Base-by-base conservation (phyloP, 306 rosid genomes). In the Dalbergia cultrata region DNA sequence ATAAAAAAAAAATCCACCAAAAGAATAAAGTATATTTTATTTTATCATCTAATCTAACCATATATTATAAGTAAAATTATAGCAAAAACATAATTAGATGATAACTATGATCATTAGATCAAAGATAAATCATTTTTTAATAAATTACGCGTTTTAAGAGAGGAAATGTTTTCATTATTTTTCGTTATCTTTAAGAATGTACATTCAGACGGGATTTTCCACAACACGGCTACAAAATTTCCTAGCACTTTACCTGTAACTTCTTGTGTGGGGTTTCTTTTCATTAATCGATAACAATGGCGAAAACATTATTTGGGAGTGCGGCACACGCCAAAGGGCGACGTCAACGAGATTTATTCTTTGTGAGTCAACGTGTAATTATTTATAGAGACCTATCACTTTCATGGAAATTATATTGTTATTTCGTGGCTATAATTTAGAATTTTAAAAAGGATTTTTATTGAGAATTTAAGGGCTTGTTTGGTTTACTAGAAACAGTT, bases 181-280 rank as follows among this genome's bases (percentile, higher is more conserved):
- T 43, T 43, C 49, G 8, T 43, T 43, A 9, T 43, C 49, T 43
- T 43, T 43, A 9, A 43, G 47, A 43, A 47, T 10, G 53, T 47
- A 3, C 17, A 60, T 60, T 22, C 35, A 60, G 19, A 34, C 9
- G 14, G 13, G 50, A 69, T 69, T 14, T 69, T 33, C 74, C 33
- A 6, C 17, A 13, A 3, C 39, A 26, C 43, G 41, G 7, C 17
- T 41, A 5, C 19, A 13, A 9, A 26, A 31, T 75, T 75, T 75
- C 80, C 19, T 12, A 3, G 80, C 61, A 47, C 53, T 45, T 73
- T 22, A 61, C 70, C 16, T 16, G 60, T 45, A 60, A 44, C 53
- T 73, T 41, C 16, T 37, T 12, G 5, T 0, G 0, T n/a, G 8
- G 3, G 2, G 22, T 22, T 13, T 10, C 3, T 13, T 17, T 2